Conservation (phyloP, 2,329 filamentous ascomycete species). For the Colletotrichum cereale region DNA sequence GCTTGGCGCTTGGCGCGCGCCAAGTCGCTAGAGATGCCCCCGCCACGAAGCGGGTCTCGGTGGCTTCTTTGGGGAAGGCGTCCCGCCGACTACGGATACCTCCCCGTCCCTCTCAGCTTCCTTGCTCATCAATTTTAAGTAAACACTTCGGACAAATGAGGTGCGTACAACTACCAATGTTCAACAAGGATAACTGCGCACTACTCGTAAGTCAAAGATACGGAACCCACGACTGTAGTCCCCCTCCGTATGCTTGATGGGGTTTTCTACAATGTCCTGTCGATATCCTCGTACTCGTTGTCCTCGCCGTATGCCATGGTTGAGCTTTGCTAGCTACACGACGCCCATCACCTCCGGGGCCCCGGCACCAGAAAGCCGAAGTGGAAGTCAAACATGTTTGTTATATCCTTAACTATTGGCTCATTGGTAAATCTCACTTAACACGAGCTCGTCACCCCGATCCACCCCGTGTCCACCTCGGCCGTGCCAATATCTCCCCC, state of each 20-base stretch:
- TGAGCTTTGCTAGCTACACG: too few relatives aligned
- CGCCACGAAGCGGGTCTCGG: constrained; percentile 8
- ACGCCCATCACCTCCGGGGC: background rate
- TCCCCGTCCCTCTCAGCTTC: background rate
- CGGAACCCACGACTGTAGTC: background rate
- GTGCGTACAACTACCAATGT: too few relatives aligned
- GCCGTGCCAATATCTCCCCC: background rate
- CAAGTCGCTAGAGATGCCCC: constrained; percentile 26
- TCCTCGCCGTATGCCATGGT: background rate
- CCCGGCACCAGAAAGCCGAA: background rate
- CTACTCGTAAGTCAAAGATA: too few relatives aligned
- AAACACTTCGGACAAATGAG: too few relatives aligned
- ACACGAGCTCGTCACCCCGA: background rate
- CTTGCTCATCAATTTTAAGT: too few relatives aligned
- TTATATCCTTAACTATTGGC: background rate
- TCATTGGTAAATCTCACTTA: too few relatives aligned
- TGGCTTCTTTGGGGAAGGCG: constrained; percentile 20
- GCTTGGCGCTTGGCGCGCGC: constrained; percentile 33
- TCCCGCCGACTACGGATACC: background rate
- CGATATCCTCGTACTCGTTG: background rate
- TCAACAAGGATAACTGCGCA: background rate
- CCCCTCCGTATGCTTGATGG: background rate
- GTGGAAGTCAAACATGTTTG: background rate
- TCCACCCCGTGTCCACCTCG: background rate
- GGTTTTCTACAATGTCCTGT: background rate